Conservation (phyloP, 495 filamentous ascomycete genomes). For the Aspergillus sclerotioniger region DNA sequence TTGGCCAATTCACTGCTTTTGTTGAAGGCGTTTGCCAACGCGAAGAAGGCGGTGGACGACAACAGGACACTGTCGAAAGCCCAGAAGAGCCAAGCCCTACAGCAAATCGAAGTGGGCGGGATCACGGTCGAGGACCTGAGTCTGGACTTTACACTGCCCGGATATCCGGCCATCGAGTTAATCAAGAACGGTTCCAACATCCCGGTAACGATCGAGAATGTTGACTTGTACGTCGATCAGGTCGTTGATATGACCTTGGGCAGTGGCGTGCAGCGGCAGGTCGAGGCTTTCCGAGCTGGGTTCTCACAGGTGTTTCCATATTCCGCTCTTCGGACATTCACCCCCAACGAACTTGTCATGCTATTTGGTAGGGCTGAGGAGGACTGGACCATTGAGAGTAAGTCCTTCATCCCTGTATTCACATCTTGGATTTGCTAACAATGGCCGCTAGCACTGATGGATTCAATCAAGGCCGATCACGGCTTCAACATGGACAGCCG, state of each 20-base stretch:
- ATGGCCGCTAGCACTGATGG: constrained; percentile 72
- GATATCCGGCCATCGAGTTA: constrained; percentile 87
- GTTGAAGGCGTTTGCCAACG: constrained; percentile 80
- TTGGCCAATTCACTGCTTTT: constrained; percentile 83
- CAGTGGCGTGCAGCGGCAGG: constrained; percentile 79
- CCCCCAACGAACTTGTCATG: constrained; percentile 93
- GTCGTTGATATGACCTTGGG: constrained; percentile 92
- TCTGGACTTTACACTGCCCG: constrained; percentile 92
- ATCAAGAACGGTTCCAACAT: constrained; percentile 68
- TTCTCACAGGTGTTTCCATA: constrained; percentile 98
- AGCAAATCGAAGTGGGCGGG: constrained; percentile 68
- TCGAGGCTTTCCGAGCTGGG: constrained; percentile 85
- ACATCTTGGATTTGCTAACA: constrained; percentile 16
- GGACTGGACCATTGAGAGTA: constrained; percentile 97
- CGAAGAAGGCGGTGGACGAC: constrained; percentile 77
- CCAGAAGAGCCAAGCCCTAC: constrained; percentile 67
- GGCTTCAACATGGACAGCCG: constrained; percentile 99
- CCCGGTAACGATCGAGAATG: constrained; percentile 82
- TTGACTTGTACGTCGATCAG: constrained; percentile 79
- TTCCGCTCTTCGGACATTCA: constrained; percentile 88
- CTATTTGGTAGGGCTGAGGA: constrained; percentile 93
- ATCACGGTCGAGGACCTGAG: constrained; percentile 80
- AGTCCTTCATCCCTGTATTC: constrained; percentile 27
- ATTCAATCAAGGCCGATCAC: constrained; percentile 99
- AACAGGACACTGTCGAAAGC: constrained; percentile 58